phyloP scores from a whole-genome alignment of 768 basidiomycete species.

The Termitomyces heimii region DNA sequence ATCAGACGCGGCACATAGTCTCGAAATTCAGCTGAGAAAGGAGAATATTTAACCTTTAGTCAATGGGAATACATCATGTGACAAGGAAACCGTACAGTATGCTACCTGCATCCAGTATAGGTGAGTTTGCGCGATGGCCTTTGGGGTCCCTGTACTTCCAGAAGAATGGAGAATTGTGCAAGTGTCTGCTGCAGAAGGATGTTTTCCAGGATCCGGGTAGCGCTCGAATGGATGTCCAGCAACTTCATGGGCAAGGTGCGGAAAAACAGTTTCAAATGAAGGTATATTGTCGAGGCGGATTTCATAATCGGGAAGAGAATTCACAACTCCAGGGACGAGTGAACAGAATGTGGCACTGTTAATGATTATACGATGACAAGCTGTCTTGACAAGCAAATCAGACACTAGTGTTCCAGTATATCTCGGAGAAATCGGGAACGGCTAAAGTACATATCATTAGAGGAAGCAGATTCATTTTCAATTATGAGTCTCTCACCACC shows the following conservation, averaged over 20 bases:
- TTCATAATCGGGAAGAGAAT: constrained; percentile 4
- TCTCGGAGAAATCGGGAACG: constrained; percentile 24
- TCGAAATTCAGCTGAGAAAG: constrained; percentile 1
- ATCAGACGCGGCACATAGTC: neutral
- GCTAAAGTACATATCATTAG: constrained; percentile 9
- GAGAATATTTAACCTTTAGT: no score
- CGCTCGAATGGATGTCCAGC: constrained; percentile 3
- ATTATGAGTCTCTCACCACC: neutral
- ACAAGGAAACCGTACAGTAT: constrained; percentile 16
- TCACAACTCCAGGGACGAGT: constrained; percentile 15
- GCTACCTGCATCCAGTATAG: constrained; percentile 16
- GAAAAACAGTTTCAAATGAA: constrained; percentile 2
- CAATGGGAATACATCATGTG: no score
- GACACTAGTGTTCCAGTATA: constrained; percentile 9
- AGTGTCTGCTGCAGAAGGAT: constrained; percentile 10
- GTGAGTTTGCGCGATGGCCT: constrained; percentile 23
- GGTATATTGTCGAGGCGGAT: constrained; percentile 6
- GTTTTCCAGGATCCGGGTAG: constrained; percentile 2
- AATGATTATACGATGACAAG: constrained; percentile 25
- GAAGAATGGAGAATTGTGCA: constrained; percentile 30
- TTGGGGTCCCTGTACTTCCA: constrained; percentile 32
- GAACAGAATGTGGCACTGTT: constrained; percentile 17
- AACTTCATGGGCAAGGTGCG: constrained; percentile 8
- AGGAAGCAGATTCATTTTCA: neutral
- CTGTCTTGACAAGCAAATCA: constrained; percentile 20